Percentiles rank a stretch among this genome's conserved stretches.
Evolutionary conservation across 2,329 filamentous ascomycete genomes (phyloP).

Genomic region (Aspergillus sp.): DNA sequence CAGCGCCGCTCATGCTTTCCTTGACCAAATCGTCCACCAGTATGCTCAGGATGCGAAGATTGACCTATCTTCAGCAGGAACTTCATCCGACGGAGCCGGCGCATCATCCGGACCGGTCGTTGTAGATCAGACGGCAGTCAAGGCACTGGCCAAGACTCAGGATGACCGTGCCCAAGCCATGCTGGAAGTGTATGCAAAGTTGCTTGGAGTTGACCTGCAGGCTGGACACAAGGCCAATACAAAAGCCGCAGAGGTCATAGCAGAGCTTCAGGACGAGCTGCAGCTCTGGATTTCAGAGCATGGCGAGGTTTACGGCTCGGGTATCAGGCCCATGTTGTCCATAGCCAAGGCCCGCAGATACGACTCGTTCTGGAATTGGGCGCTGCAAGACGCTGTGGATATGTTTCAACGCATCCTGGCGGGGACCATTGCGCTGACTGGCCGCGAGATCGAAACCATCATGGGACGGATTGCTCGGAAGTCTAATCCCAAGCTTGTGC

Average conservation of each 20-base stretch:
- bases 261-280: conserved; percentile 2
- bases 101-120: not conserved
- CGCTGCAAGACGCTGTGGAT: conserved; percentile 2
- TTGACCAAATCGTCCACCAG: not conserved
- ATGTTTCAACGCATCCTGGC: not conserved
- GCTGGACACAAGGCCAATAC: not conserved
- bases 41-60: not conserved
- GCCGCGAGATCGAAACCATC: not conserved
- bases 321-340: conserved; percentile 1
- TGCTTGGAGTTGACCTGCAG: not conserved
- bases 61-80: not conserved
- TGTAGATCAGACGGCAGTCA: not conserved
- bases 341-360: conserved; percentile 3
- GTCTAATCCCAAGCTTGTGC: not conserved
- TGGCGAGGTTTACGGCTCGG: conserved; percentile 4
- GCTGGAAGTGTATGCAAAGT: conserved; percentile 1
- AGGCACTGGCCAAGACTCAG: not conserved
- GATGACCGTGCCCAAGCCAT: conserved; percentile 2
- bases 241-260: not conserved
- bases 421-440: not conserved
- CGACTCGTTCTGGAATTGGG: conserved; percentile 9
- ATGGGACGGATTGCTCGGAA: not conserved
- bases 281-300: conserved; percentile 5
- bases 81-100: not conserved
- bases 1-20: not conserved